Conservation (phyloP, 495 filamentous ascomycete genomes). For the Aspergillus sparsus region DNA sequence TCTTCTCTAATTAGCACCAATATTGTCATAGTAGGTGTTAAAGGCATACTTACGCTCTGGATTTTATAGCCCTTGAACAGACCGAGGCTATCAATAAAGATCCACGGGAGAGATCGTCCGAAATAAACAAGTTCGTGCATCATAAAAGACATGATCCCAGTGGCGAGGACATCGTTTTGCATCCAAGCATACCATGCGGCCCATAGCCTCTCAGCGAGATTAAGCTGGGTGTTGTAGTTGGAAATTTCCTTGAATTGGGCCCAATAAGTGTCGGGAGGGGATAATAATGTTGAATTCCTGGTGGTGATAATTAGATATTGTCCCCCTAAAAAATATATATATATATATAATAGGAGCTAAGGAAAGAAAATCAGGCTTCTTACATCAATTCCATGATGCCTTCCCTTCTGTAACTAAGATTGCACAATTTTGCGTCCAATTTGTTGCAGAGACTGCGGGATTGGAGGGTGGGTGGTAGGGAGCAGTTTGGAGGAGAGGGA, state of each 20-base stretch:
- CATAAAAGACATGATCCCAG: conserved; percentile 92
- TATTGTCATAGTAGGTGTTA: background rate
- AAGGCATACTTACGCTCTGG: conserved; percentile 65
- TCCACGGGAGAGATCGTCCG: conserved; percentile 87
- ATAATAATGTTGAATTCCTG: conserved; percentile 60
- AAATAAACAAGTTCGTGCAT: conserved; percentile 97
- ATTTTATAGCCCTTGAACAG: conserved; percentile 92
- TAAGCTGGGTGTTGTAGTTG: conserved; percentile 84
- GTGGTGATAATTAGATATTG: too few species aligned
- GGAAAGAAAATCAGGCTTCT: background rate
- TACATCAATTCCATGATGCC: conserved; percentile 1
- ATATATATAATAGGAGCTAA: background rate
- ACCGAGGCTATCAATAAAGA: conserved; percentile 85
- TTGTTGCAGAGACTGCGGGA: background rate
- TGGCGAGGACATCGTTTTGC: conserved; percentile 94
- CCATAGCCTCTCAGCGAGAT: conserved; percentile 82
- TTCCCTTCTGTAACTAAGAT: background rate
- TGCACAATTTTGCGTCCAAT: background rate
- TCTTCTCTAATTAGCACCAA: conserved; percentile 43
- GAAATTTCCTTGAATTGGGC: conserved; percentile 83
- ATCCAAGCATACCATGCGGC: conserved; percentile 98
- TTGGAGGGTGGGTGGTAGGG: background rate
- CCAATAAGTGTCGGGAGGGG: conserved; percentile 66
- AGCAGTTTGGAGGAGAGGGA: background rate
- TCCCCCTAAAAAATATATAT: too few species aligned